Conservation (phyloP, 192 early-diverging fungal genomes). For the Coemansia sp. region DNA sequence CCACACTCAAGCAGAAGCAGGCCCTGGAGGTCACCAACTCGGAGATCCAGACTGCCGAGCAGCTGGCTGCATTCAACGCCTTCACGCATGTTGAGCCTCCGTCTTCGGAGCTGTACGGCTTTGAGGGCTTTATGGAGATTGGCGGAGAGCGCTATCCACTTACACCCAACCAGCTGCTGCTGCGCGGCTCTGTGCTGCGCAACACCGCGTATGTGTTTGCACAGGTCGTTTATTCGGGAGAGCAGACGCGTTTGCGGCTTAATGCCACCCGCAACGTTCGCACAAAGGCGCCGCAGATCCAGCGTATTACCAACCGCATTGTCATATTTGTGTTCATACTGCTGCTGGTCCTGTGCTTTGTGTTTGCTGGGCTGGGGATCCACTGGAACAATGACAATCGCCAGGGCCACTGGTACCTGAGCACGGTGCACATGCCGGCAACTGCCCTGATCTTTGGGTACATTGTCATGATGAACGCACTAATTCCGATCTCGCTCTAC, state of each 20-base stretch:
- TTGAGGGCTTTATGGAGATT: conserved; percentile 75
- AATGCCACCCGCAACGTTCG: conserved; percentile 70
- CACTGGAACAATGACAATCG: conserved; percentile 44
- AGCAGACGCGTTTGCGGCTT: conserved; percentile 67
- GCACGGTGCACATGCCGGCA: conserved; percentile 19
- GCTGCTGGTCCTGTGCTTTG: conserved; percentile 57
- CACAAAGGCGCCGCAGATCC: conserved; percentile 72
- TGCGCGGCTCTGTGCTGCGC: conserved; percentile 79
- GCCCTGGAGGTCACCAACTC: conserved; percentile 61
- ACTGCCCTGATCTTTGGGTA: conserved; percentile 59
- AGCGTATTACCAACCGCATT: conserved; percentile 73
- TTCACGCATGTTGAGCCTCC: conserved; percentile 67
- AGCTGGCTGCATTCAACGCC: conserved; percentile 45
- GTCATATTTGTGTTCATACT: conserved; percentile 67
- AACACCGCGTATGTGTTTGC: conserved; percentile 81
- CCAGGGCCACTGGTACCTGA: conserved; percentile 57
- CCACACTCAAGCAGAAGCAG: conserved; percentile 83
- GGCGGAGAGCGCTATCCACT: conserved; percentile 60
- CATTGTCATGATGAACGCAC: conserved; percentile 78
- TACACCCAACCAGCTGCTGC: conserved; percentile 75
- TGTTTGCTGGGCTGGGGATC: conserved; percentile 56
- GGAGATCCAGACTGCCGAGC: conserved; percentile 50
- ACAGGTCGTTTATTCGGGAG: conserved; percentile 70
- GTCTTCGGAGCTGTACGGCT: conserved; percentile 77
- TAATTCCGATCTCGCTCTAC: conserved; percentile 87